Evolutionary conservation across 495 filamentous ascomycete species (phyloP).

Genomic region (Sordaria brevicollis): DNA sequence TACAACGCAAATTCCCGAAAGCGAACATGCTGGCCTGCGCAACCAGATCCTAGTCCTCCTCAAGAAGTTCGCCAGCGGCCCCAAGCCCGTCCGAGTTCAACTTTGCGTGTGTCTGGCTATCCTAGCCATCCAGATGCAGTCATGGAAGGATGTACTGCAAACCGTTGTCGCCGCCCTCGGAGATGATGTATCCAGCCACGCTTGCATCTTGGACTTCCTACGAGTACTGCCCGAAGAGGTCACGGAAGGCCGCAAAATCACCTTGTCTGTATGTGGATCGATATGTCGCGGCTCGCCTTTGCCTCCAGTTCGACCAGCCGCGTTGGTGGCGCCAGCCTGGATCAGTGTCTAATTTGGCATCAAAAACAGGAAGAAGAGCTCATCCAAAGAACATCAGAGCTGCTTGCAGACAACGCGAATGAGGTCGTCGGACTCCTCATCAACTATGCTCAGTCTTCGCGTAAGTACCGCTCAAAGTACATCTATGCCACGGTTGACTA

Average conservation of each 20-base stretch:
- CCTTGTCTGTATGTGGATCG: slow-evolving; percentile 84
- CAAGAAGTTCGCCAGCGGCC: slow-evolving; percentile 65
- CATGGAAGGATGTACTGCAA: slow-evolving; percentile 88
- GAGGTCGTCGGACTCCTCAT: slow-evolving; percentile 77
- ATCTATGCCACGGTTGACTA: background rate
- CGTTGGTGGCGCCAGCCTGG: slow-evolving; percentile 32
- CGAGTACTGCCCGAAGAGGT: slow-evolving; percentile 97
- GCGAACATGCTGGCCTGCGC: slow-evolving; percentile 63
- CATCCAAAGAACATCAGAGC: slow-evolving; percentile 63
- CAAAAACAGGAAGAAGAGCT: slow-evolving; percentile 88
- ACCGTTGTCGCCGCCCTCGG: slow-evolving; percentile 72
- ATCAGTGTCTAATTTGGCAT: slow-evolving; percentile 41
- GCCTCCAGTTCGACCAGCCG: slow-evolving; percentile 23
- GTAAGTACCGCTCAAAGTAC: slow-evolving; percentile 38
- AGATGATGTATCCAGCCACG: slow-evolving; percentile 59
- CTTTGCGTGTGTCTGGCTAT: slow-evolving; percentile 90
- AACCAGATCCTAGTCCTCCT: slow-evolving; percentile 74
- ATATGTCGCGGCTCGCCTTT: slow-evolving; percentile 38
- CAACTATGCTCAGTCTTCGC: slow-evolving; percentile 82
- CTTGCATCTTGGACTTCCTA: slow-evolving; percentile 89
- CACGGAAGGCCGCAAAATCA: slow-evolving; percentile 97
- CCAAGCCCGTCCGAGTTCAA: slow-evolving; percentile 86
- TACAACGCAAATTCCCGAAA: slow-evolving; percentile 59
- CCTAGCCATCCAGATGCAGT: slow-evolving; percentile 88
- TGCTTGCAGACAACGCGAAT: slow-evolving; percentile 80